Evolutionary conservation across 768 basidiomycete genomes (phyloP).

Genomic region (Agaricus sinodeliciosus): DNA sequence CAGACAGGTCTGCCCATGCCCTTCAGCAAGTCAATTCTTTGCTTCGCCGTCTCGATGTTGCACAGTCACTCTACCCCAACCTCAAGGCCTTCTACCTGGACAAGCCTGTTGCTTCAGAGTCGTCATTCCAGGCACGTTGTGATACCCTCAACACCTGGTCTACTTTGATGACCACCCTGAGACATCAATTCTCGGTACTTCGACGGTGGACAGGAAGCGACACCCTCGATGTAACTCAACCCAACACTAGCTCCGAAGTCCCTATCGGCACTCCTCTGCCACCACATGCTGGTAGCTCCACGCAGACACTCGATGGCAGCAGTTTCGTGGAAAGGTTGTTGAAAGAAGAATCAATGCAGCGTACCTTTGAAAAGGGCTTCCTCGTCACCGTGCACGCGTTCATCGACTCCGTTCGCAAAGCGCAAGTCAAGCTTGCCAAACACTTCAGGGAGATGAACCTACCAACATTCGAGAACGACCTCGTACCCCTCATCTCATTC

Average conservation of each 20-base stretch:
- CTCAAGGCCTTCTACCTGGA: slow-evolving; percentile 75
- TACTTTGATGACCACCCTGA: slow-evolving; percentile 80
- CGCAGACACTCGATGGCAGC: slow-evolving; percentile 51
- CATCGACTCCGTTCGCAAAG: slow-evolving; percentile 78
- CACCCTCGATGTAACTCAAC: slow-evolving; percentile 81
- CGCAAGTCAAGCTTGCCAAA: slow-evolving; percentile 73
- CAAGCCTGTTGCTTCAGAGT: slow-evolving; percentile 61
- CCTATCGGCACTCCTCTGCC: slow-evolving; percentile 24
- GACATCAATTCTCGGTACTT: slow-evolving; percentile 71
- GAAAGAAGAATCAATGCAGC: slow-evolving; percentile 94
- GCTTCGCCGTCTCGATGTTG: slow-evolving; percentile 71
- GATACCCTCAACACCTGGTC: slow-evolving; percentile 92
- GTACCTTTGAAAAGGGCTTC: slow-evolving; percentile 88
- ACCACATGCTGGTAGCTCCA: slow-evolving; percentile 2
- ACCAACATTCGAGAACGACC: slow-evolving; percentile 83
- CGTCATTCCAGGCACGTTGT: slow-evolving; percentile 70
- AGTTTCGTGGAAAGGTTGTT: slow-evolving; percentile 91
- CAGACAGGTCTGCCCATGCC: slow-evolving; percentile 35
- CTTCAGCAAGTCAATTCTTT: slow-evolving; percentile 58
- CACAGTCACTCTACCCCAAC: slow-evolving; percentile 83
- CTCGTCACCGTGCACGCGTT: slow-evolving; percentile 83
- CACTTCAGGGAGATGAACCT: slow-evolving; percentile 85
- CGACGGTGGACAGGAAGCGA: slow-evolving; percentile 94
- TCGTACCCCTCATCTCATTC: slow-evolving; percentile 92
- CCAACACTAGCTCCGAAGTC: slow-evolving; percentile 59